A percentile compares a stretch with the other conserved stretches of the same genome.
These are phyloP conservation scores for Linnemannia zychae DNA, from an alignment of 192 early-diverging fungal species.

Conservation along the genomic window DNA sequence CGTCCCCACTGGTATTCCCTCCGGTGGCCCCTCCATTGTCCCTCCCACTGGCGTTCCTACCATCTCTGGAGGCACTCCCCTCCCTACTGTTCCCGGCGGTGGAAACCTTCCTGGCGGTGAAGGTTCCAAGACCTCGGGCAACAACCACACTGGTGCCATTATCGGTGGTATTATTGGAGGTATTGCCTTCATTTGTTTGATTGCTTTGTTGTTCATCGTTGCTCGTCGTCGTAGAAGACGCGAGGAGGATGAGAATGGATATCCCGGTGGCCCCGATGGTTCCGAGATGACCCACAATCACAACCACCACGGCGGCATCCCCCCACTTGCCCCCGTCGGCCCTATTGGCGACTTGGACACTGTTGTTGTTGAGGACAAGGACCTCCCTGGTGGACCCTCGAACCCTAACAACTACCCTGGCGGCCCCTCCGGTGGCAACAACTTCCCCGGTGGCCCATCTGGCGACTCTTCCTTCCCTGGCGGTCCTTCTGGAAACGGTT, in stretches of 20 bases:
- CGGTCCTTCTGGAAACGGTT: slow-evolving; percentile 26
- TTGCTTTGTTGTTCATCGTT: slow-evolving; percentile 45
- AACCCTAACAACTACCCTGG: slow-evolving; percentile 15
- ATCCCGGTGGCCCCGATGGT: background rate
- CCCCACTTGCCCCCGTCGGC: slow-evolving; percentile 35
- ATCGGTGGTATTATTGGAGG: slow-evolving; percentile 1
- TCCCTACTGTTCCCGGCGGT: slow-evolving; percentile 4
- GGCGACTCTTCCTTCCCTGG: slow-evolving; percentile 17
- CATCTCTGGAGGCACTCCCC: slow-evolving; percentile 26
- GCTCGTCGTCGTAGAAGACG: slow-evolving; percentile 46
- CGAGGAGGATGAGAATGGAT: background rate
- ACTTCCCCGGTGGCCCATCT: slow-evolving; percentile 26
- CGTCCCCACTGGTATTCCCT: slow-evolving; percentile 13
- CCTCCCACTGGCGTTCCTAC: slow-evolving; percentile 3
- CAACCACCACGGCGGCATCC: slow-evolving; percentile 3
- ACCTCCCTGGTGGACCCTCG: slow-evolving; percentile 15
- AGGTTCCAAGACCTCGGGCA: slow-evolving; percentile 35
- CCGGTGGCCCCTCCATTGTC: slow-evolving; percentile 19
- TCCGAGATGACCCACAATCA: background rate
- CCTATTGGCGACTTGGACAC: slow-evolving; percentile 21
- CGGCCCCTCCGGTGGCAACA: slow-evolving; percentile 11
- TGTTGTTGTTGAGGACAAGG: slow-evolving; percentile 24
- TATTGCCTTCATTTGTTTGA: slow-evolving; percentile 27
- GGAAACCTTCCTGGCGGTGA: slow-evolving; percentile 8
- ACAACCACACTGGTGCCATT: slow-evolving; percentile 20